Evolutionary conservation across 2,329 filamentous ascomycete species (phyloP).

Genomic region (Scedosporium apiospermum): DNA sequence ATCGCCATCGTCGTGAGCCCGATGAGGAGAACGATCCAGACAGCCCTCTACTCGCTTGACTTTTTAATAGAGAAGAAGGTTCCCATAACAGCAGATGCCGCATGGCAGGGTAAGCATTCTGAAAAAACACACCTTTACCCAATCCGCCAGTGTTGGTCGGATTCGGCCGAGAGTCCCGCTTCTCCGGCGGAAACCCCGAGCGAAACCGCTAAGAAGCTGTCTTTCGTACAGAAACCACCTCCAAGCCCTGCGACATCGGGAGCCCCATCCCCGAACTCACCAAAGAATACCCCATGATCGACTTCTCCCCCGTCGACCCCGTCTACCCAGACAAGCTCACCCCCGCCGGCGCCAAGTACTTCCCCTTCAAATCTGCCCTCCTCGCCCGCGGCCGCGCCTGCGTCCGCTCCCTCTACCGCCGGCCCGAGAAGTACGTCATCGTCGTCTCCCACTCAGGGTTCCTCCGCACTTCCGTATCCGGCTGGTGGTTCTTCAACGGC

Average conservation of each 20-base stretch:
- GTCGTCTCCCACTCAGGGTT: slow-evolving; percentile 60
- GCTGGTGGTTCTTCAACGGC: slow-evolving; percentile 48
- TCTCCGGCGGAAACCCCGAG: not conserved
- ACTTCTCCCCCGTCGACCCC: slow-evolving; percentile 48
- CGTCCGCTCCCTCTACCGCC: slow-evolving; percentile 37
- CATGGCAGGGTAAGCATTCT: slow-evolving; percentile 49
- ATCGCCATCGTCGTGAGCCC: slow-evolving; percentile 51
- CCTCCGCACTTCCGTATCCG: slow-evolving; percentile 45
- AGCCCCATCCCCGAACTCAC: slow-evolving; percentile 32
- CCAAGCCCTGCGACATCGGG: slow-evolving; percentile 53
- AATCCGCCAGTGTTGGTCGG: not conserved
- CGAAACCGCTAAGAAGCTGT: too few species aligned
- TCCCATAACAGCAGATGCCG: slow-evolving; percentile 45
- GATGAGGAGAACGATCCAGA: slow-evolving; percentile 58
- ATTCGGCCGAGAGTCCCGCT: too few species aligned
- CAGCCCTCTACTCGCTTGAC: slow-evolving; percentile 45
- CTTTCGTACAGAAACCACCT: slow-evolving; percentile 35
- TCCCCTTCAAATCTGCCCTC: slow-evolving; percentile 41
- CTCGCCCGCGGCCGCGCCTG: slow-evolving; percentile 43
- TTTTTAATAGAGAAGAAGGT: slow-evolving; percentile 48
- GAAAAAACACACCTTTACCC: not conserved
- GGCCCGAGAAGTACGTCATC: slow-evolving; percentile 52
- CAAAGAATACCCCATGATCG: slow-evolving; percentile 42
- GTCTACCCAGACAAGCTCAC: slow-evolving; percentile 55
- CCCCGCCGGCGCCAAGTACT: slow-evolving; percentile 34